Percentiles rank a stretch among this genome's conserved stretches.
phyloP scores from a whole-genome alignment of 192 early-diverging fungal genomes.

The Umbelopsis sp. region DNA sequence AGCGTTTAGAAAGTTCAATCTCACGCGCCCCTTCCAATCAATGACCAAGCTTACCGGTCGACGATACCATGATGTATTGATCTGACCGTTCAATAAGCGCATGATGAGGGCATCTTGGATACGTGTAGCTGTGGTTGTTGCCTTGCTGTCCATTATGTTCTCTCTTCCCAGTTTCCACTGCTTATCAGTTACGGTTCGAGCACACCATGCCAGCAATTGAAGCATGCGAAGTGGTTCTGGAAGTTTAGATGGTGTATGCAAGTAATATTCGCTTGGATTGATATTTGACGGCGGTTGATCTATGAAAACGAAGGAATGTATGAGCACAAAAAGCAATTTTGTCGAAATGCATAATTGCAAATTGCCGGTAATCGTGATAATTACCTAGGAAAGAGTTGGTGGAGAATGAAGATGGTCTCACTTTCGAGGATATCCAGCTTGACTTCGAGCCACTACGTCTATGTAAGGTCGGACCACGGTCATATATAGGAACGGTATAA shows the following conservation, averaged over 20 bases:
- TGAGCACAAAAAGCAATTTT: too few species aligned
- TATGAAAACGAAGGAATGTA: too few species aligned
- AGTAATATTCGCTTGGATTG: background rate
- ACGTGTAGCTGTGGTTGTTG: background rate
- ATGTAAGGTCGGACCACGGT: background rate
- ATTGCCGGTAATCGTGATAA: too few species aligned
- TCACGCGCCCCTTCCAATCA: background rate
- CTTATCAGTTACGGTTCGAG: background rate
- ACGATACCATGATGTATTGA: background rate
- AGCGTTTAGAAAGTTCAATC: background rate
- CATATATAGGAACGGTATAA: background rate
- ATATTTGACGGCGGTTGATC: background rate
- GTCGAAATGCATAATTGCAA: too few species aligned
- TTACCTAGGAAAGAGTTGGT: background rate
- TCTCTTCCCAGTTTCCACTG: background rate
- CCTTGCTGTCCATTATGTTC: background rate
- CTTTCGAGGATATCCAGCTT: background rate
- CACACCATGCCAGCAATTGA: background rate
- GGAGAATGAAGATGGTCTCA: background rate
- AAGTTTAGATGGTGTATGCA: background rate
- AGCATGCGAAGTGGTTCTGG: background rate
- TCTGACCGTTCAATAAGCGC: background rate
- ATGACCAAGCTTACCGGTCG: background rate
- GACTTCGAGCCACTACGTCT: background rate
- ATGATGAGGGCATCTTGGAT: background rate